Percentiles rank a stretch among this genome's conserved stretches.
These are phyloP conservation scores for Saccharomycopsis vini DNA, from an alignment of 805 yeast species.

Conservation along the genomic window DNA sequence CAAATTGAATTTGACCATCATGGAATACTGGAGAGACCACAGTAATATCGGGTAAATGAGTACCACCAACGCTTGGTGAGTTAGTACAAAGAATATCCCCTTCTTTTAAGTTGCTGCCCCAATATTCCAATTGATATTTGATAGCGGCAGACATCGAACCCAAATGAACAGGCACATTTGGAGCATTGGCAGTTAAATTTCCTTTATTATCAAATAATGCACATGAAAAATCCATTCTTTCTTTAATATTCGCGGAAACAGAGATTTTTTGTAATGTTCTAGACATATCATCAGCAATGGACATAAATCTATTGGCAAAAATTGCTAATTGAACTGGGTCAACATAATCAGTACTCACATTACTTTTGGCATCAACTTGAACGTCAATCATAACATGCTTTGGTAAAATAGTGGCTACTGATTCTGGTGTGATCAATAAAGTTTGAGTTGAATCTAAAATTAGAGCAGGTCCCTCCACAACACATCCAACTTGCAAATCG, in stretches of 20 bases:
- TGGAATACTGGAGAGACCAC: conserved; percentile 84
- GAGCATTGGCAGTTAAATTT: conserved; percentile 77
- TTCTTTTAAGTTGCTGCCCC: conserved; percentile 54
- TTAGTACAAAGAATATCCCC: conserved; percentile 76
- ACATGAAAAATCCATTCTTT: conserved; percentile 75
- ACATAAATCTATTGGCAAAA: conserved; percentile 79
- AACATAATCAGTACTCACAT: conserved; percentile 20
- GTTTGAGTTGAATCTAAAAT: conserved; percentile 78
- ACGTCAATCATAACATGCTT: conserved; percentile 46
- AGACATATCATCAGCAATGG: conserved; percentile 88
- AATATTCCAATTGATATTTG: conserved; percentile 49
- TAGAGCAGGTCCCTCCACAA: conserved; percentile 62
- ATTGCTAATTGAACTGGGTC: conserved; percentile 71
- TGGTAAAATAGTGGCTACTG: conserved; percentile 45
- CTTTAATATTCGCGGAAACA: conserved; percentile 77
- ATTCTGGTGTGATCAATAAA: conserved; percentile 56
- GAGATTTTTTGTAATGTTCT: conserved; percentile 69
- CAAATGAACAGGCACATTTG: conserved; percentile 78
- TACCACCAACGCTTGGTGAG: conserved; percentile 67
- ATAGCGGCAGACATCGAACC: conserved; percentile 83
- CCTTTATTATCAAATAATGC: conserved; percentile 73
- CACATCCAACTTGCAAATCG: conserved; percentile 45
- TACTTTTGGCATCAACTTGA: conserved; percentile 2
- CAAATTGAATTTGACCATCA: conserved; percentile 56
- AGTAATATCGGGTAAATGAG: conserved; percentile 85